A percentile compares a stretch with the other conserved stretches of the same genome.
Conservation (phyloP, 2,329 filamentous ascomycete genomes). For the Diaporthe citriasiana region DNA sequence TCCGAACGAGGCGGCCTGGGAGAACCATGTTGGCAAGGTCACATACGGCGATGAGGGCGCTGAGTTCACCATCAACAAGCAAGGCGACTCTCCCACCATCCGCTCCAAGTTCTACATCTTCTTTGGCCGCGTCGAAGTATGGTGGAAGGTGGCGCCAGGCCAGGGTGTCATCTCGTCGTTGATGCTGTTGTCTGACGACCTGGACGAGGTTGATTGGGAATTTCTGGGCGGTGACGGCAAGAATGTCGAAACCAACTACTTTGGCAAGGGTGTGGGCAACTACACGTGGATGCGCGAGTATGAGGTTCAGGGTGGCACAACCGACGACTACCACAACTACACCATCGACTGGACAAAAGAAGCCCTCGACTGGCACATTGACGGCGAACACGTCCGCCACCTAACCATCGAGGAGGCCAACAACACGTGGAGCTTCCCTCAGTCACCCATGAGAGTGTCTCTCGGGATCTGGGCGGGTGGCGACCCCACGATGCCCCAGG, state of each 20-base stretch:
- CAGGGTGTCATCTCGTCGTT: slow-evolving; percentile 84
- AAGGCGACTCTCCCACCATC: slow-evolving; percentile 83
- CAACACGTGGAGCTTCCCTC: slow-evolving; percentile 76
- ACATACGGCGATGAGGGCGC: slow-evolving; percentile 75
- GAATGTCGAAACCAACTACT: slow-evolving; percentile 81
- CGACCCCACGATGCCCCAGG: slow-evolving; percentile 66
- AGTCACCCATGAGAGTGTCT: slow-evolving; percentile 81
- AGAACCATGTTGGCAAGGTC: slow-evolving; percentile 76
- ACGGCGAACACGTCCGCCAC: slow-evolving; percentile 75
- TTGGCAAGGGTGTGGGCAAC: slow-evolving; percentile 79
- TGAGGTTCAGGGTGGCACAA: slow-evolving; percentile 65
- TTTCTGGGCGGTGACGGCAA: slow-evolving; percentile 78
- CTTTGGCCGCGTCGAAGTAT: slow-evolving; percentile 83
- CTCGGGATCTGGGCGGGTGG: slow-evolving; percentile 77
- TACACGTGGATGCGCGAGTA: slow-evolving; percentile 74
- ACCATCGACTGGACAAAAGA: slow-evolving; percentile 80
- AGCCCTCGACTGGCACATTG: slow-evolving; percentile 77
- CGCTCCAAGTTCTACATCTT: slow-evolving; percentile 88
- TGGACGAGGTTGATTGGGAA: slow-evolving; percentile 93
- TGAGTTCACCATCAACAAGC: slow-evolving; percentile 77
- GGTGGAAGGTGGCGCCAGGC: slow-evolving; percentile 82
- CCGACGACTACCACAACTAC: slow-evolving; percentile 79
- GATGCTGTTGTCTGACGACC: slow-evolving; percentile 85
- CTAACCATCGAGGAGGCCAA: slow-evolving; percentile 73
- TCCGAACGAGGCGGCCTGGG: slow-evolving; percentile 74